Conservation (phyloP, 2,329 filamentous ascomycete genomes). For the Fusarium verticillioides region DNA sequence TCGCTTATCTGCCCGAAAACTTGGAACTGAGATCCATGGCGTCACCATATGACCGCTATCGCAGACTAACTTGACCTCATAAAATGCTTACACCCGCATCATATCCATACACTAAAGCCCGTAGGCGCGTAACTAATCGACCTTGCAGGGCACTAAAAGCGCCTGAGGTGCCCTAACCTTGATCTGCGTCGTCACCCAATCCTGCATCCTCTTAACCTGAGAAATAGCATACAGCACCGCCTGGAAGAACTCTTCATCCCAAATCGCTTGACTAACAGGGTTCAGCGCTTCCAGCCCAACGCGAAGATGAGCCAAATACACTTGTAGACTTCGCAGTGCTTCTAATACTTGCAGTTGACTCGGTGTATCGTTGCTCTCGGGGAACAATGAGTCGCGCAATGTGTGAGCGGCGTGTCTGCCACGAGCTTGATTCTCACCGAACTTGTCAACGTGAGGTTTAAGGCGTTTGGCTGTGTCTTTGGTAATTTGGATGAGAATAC, state of each 20-base stretch:
- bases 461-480: not conserved
- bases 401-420: not conserved
- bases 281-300: not conserved
- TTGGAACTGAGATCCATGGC: not conserved
- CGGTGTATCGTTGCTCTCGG: rapidly evolving
- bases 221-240: not conserved
- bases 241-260: not conserved
- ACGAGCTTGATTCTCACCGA: not conserved
- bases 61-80: not conserved
- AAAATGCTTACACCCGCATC: not conserved
- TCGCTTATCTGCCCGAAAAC: not conserved
- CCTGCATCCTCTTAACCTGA: not conserved
- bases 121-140: not conserved
- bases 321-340: not conserved
- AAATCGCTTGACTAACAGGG: not conserved
- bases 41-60: not conserved
- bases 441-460: not conserved
- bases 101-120: too few species aligned
- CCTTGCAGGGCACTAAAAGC: not conserved
- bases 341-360: not conserved
- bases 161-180: not conserved
- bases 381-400: not conserved
- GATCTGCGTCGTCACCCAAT: not conserved
- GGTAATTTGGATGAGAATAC: not conserved
- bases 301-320: rapidly evolving